A percentile compares a stretch with the other conserved stretches of the same genome.
Evolutionary conservation across 768 basidiomycete species (phyloP).

Genomic region (Scleroderma citrinum): DNA sequence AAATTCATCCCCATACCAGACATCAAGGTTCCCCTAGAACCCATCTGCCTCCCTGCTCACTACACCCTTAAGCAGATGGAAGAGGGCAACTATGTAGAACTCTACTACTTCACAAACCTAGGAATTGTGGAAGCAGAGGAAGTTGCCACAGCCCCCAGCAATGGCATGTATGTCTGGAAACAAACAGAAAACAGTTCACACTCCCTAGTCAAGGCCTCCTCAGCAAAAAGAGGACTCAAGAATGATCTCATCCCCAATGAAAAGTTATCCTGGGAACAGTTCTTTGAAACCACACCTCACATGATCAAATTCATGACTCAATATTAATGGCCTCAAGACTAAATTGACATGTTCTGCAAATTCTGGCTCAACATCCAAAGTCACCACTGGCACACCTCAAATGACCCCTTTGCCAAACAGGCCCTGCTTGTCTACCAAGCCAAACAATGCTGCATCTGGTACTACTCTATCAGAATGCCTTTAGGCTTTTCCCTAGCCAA

Average conservation of each 20-base stretch:
- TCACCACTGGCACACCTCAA: conserved; percentile 4
- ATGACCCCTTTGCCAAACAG: conserved; percentile 3
- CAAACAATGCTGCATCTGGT: conserved; percentile 7
- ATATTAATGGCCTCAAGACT: conserved; percentile 6
- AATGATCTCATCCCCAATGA: not conserved
- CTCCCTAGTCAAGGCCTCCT: not conserved
- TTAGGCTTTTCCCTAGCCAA: not conserved
- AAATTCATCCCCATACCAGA: not conserved
- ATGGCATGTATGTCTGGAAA: not conserved
- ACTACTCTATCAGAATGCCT: not conserved
- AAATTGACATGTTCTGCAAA: conserved; percentile 4
- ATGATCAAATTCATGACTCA: conserved; percentile 7
- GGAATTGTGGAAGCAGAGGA: not conserved
- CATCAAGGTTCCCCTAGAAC: not conserved
- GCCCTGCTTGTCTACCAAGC: conserved; percentile 12
- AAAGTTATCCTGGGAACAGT: conserved; percentile 1
- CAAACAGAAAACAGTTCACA: not conserved
- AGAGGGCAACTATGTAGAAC: not conserved
- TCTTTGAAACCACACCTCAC: conserved; percentile 1
- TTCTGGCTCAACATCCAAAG: conserved; percentile 8
- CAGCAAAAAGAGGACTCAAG: not conserved
- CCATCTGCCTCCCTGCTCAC: not conserved
- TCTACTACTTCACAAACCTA: conserved; percentile 6
- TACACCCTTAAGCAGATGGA: not conserved
- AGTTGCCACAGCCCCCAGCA: not conserved